Percentiles rank a stretch among this genome's conserved stretches.
Evolutionary conservation across 2,329 filamentous ascomycete species (phyloP).

Genomic region (Clonostachys byssicola): DNA sequence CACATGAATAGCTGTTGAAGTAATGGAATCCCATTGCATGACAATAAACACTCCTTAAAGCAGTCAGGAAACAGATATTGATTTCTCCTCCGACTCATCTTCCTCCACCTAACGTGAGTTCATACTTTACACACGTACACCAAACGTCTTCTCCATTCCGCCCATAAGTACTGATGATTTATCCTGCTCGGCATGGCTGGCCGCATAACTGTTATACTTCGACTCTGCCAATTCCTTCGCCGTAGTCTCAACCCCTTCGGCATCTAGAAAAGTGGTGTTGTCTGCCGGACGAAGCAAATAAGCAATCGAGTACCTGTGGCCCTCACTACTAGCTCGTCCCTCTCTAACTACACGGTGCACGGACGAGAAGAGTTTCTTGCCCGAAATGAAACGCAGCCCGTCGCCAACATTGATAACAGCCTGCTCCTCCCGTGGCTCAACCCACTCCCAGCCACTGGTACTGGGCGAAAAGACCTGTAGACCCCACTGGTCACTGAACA

Average conservation of each 20-base stretch:
- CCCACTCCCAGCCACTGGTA: constrained; percentile 5
- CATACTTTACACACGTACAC: too few relatives aligned
- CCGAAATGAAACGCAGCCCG: constrained; percentile 49
- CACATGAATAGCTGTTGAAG: too few relatives aligned
- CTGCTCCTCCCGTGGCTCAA: constrained; percentile 33
- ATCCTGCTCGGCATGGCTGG: background rate
- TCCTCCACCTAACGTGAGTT: too few relatives aligned
- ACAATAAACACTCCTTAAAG: too few relatives aligned
- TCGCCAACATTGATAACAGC: constrained; percentile 58
- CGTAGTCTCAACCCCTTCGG: constrained; percentile 46
- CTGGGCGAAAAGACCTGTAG: constrained; percentile 49
- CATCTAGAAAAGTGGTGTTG: constrained; percentile 50
- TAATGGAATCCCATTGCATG: too few relatives aligned
- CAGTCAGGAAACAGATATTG: too few relatives aligned
- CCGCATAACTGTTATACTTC: background rate
- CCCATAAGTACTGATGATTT: background rate
- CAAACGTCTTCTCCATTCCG: background rate
- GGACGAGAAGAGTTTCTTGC: constrained; percentile 48
- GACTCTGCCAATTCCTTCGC: background rate
- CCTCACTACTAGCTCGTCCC: constrained; percentile 6
- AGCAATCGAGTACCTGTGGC: constrained; percentile 55
- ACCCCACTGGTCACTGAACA: constrained; percentile 53
- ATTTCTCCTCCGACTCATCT: too few relatives aligned
- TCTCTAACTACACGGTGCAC: constrained; percentile 43
- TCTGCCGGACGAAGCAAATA: constrained; percentile 55